Conservation (phyloP, 2,329 filamentous ascomycete genomes). For the Cordyceps javanica region DNA sequence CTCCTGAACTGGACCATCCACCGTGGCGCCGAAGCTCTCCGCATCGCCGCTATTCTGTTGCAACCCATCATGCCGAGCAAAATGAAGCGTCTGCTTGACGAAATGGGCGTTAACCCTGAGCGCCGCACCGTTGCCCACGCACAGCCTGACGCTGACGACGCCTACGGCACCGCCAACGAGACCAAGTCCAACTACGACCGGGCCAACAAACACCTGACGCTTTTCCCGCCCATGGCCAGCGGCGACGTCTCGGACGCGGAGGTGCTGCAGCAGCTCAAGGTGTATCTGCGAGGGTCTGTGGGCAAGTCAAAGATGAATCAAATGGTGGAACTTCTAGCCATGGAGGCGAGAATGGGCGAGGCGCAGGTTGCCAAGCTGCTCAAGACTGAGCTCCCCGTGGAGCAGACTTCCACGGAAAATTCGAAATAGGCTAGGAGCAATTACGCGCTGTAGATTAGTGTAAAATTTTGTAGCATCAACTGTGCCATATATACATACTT, state of each 20-base stretch:
- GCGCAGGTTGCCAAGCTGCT: conserved; percentile 14
- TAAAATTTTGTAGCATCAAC: background rate
- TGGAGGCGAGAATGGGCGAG: conserved; percentile 25
- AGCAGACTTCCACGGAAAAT: background rate
- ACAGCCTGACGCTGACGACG: conserved; percentile 54
- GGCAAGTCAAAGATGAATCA: conserved; percentile 26
- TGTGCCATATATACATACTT: background rate
- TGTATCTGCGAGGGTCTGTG: conserved; percentile 16
- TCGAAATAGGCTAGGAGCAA: background rate
- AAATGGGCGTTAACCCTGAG: conserved; percentile 62
- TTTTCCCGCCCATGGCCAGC: conserved; percentile 45
- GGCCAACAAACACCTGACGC: conserved; percentile 31
- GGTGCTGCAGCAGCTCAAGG: conserved; percentile 16
- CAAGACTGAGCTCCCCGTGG: background rate
- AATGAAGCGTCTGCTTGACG: conserved; percentile 64
- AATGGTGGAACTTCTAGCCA: conserved; percentile 21
- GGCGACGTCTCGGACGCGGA: conserved; percentile 21
- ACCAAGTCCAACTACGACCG: conserved; percentile 23
- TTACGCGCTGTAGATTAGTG: background rate
- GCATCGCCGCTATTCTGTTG: conserved; percentile 75
- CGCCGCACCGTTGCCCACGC: conserved; percentile 61
- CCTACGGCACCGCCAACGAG: conserved; percentile 53
- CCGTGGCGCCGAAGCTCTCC: conserved; percentile 66
- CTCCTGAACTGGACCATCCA: conserved; percentile 59
- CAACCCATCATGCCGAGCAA: conserved; percentile 89